Evolutionary conservation across 805 yeast species (phyloP).

Genomic region (Yarrowia phangngaensis): DNA sequence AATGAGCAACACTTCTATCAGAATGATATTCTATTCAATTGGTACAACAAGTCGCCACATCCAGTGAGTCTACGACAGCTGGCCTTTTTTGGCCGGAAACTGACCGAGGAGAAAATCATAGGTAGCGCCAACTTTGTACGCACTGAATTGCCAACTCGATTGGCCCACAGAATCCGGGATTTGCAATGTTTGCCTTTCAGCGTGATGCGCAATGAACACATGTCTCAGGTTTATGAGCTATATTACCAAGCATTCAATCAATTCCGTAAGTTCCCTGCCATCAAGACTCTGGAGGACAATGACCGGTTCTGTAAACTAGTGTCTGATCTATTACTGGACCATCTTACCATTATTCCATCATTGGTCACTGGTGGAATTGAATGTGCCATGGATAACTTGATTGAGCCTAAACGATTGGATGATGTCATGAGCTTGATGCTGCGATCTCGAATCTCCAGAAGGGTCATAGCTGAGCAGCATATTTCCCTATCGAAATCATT

Average conservation of each 20-base stretch:
- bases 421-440: constrained; percentile 69
- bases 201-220: constrained; percentile 78
- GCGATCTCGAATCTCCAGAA: constrained; percentile 80
- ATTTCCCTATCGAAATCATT: constrained; percentile 68
- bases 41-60: constrained; percentile 66
- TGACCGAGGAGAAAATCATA: constrained; percentile 72
- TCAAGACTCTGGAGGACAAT: constrained; percentile 70
- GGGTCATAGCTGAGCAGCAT: constrained; percentile 91
- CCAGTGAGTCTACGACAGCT: constrained; percentile 88
- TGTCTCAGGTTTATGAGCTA: constrained; percentile 82
- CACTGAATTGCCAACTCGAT: constrained; percentile 75
- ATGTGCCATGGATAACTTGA: constrained; percentile 53
- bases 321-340: constrained; percentile 62
- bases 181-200: constrained; percentile 80
- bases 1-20: constrained; percentile 82
- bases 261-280: constrained; percentile 67
- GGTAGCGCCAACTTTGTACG: constrained; percentile 86
- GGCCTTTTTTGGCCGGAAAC: constrained; percentile 79
- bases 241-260: constrained; percentile 85
- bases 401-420: constrained; percentile 65
- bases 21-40: constrained; percentile 60
- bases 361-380: constrained; percentile 91
- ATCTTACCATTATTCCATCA: constrained; percentile 77
- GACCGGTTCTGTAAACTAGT: constrained; percentile 64
- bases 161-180: constrained; percentile 74